Percentiles rank a stretch among this genome's conserved stretches.
phyloP scores from a whole-genome alignment of 345 rosid species.

The Odontarrhena argentea region DNA sequence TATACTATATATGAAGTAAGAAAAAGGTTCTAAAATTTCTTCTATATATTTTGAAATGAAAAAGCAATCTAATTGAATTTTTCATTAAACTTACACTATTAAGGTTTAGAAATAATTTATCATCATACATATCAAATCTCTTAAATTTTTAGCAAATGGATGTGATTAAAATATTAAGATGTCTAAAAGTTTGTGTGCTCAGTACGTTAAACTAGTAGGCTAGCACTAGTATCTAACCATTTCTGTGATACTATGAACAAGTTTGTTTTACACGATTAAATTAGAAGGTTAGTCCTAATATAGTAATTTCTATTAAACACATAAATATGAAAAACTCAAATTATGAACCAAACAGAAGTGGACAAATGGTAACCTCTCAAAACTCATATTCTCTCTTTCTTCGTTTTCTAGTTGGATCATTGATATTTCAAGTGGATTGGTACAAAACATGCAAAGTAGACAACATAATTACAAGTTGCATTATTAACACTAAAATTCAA shows the following conservation, averaged over 20 bases:
- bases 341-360: conserved; percentile 8
- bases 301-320: not conserved
- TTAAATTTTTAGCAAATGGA: too few species aligned
- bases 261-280: not conserved
- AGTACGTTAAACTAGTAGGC: too few species aligned
- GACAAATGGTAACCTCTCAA: conserved; percentile 19
- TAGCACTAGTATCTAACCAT: too few species aligned
- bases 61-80: too few species aligned
- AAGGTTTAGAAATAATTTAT: too few species aligned
- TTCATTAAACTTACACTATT: too few species aligned
- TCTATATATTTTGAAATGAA: too few species aligned
- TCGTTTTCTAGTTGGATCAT: conserved; percentile 3
- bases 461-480: conserved; percentile 33
- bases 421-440: conserved; percentile 19
- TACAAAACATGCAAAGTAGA: conserved; percentile 23
- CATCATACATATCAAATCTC: not conserved
- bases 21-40: too few species aligned
- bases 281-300: not conserved
- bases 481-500: conserved; percentile 29
- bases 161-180: too few species aligned
- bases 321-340: not conserved
- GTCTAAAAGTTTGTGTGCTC: too few species aligned
- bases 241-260: too few species aligned
- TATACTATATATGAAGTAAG: too few species aligned
- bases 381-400: conserved; percentile 5